Evolutionary conservation across 2,329 filamentous ascomycete genomes (phyloP), one percentile per base, ranked within the genome.

Genomic region (Huntiella omanensis): DNA sequence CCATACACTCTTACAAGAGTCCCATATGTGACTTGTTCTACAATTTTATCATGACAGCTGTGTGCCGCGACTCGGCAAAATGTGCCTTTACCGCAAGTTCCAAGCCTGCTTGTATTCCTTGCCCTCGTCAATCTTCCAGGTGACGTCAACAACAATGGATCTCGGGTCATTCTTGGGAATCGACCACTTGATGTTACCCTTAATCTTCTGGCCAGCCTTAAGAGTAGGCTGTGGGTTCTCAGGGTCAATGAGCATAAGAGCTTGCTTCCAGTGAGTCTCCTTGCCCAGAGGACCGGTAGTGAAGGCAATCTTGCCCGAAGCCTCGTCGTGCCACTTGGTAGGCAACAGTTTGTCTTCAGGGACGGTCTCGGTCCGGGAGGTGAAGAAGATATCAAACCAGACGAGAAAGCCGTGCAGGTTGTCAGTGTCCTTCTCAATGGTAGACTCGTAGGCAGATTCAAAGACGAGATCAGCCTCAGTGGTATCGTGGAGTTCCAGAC

Each of bases 301-400:
- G 60, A 95, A 94, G 0, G 83, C 80, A n/a, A 85, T 70, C 43
- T 78, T 74, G 52, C 79, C 73, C 32, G 67, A 64, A 17, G 61
- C 55, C 56, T 68, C 64, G 52, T 72, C 70, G 4, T 60, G 62
- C 74, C 80, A 86, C 3, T 71, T 67, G 47, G 76, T 66, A 0
- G 77, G 74, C 43, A 75, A 17, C 7, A 45, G 73, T 50, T 70
- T 61, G 28, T 68, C 62, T 6, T 65, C 52, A 6, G 68, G 65
- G 40, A 75, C 64, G 16, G 67, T 62, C 28, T 68, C 63, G 33
- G 68, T 63, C 33, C 70, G 64, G 0, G 72, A 71, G 53, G 81
- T 73, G 62, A 95, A 95, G 67, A 91, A 91, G 17, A 81, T 88
- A 59, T 96, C 88, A 58, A 95, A 95, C 84, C 87, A 95, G 54